These are phyloP conservation scores for Taiwanofungus camphoratus DNA, from an alignment of 1,284 basidiomycete species.

Conservation along the genomic window DNA sequence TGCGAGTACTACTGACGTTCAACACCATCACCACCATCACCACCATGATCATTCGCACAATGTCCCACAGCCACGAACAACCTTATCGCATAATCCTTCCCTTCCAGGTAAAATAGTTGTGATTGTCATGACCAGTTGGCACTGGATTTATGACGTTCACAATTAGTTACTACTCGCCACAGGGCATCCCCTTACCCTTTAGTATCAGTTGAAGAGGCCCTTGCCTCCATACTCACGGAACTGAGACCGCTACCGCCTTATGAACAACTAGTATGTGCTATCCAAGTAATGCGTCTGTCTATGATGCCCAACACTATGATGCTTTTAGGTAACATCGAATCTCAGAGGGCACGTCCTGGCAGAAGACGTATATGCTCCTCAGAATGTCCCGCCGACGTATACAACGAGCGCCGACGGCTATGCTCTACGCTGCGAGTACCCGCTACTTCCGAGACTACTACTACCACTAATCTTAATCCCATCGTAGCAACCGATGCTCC, in stretches of 20 bases:
- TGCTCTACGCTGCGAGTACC: constrained; percentile 59
- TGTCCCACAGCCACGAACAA: constrained; percentile 44
- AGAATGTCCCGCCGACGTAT: constrained; percentile 53
- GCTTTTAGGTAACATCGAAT: constrained; percentile 43
- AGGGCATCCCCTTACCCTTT: constrained; percentile 75
- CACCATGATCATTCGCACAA: constrained; percentile 40
- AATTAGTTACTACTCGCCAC: constrained; percentile 56
- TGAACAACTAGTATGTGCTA: constrained; percentile 26
- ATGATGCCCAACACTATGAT: not conserved
- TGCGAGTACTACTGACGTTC: constrained; percentile 5
- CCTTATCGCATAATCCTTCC: constrained; percentile 65
- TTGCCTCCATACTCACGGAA: constrained; percentile 49
- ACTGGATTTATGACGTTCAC: not conserved
- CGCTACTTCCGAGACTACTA: not conserved
- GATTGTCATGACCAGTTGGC: not conserved
- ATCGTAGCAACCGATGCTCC: constrained; percentile 52
- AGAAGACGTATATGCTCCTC: constrained; percentile 62
- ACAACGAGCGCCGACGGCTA: constrained; percentile 90
- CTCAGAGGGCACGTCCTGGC: constrained; percentile 70
- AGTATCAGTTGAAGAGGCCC: constrained; percentile 61
- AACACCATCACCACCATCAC: constrained; percentile 39
- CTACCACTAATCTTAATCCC: not conserved
- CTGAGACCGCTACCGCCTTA: constrained; percentile 34
- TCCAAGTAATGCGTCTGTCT: not conserved
- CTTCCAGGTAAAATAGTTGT: constrained; percentile 41